Conservation (phyloP, 257 asterid species). For the Plantago ovata region DNA sequence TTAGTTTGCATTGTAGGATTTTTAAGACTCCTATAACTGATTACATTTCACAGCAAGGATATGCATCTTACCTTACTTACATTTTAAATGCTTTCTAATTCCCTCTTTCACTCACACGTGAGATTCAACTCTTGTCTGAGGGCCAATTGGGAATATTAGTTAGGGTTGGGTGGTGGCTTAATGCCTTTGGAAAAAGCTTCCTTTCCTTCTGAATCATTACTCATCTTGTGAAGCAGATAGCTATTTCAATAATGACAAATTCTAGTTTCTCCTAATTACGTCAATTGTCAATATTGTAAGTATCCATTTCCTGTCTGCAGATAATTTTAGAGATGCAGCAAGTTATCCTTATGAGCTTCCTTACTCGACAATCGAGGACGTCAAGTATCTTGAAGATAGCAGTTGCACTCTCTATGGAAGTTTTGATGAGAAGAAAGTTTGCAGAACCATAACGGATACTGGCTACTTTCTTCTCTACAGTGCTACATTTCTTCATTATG, state of each 20-base stretch:
- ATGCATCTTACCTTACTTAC: too few relatives aligned
- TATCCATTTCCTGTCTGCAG: slow-evolving; percentile 31
- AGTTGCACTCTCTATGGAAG: background rate
- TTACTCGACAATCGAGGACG: slow-evolving; percentile 10
- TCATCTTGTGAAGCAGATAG: background rate
- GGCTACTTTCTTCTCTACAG: slow-evolving; percentile 39
- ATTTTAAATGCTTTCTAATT: too few relatives aligned
- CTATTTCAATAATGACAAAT: background rate
- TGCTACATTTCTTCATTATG: slow-evolving; percentile 32
- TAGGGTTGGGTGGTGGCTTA: background rate
- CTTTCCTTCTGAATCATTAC: too few relatives aligned
- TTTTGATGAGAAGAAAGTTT: slow-evolving; percentile 18
- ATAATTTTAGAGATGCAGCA: slow-evolving; percentile 20
- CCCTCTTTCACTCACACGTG: too few relatives aligned
- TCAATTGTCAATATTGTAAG: slow-evolving; percentile 5
- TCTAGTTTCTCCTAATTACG: background rate
- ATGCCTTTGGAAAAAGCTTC: too few relatives aligned
- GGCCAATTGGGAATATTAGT: background rate
- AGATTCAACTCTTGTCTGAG: background rate
- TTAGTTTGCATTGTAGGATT: too few relatives aligned
- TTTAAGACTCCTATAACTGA: too few relatives aligned
- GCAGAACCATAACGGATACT: slow-evolving; percentile 17
- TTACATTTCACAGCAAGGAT: too few relatives aligned
- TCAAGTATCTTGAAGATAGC: slow-evolving; percentile 15
- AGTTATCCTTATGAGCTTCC: slow-evolving; percentile 25